Percentiles rank a stretch among this genome's conserved stretches.
phyloP scores from a whole-genome alignment of 2,329 filamentous ascomycete genomes.

The Bertia moriformis region DNA sequence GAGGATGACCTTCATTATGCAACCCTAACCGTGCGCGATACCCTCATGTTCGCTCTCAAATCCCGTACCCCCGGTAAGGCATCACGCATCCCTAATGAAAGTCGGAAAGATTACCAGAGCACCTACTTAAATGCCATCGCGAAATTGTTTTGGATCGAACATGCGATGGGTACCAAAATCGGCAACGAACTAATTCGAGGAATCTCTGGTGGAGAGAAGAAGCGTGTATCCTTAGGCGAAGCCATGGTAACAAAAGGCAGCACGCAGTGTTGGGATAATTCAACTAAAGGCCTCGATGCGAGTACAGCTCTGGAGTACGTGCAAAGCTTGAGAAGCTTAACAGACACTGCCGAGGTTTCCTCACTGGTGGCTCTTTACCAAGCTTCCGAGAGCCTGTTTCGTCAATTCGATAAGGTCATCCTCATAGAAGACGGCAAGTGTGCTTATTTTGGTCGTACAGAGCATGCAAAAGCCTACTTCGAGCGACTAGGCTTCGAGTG shows the following conservation, averaged over 20 bases:
- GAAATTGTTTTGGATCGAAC: constrained; percentile 40
- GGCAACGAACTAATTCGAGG: constrained; percentile 36
- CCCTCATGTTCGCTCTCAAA: constrained; percentile 34
- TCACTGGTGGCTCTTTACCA: constrained; percentile 38
- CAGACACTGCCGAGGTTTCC: constrained; percentile 34
- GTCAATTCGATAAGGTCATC: constrained; percentile 44
- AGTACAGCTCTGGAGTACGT: constrained; percentile 41
- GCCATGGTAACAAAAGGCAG: constrained; percentile 36
- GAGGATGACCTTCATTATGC: constrained; percentile 42
- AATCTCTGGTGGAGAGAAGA: constrained; percentile 30
- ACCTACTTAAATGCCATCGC: constrained; percentile 34
- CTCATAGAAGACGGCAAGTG: constrained; percentile 45
- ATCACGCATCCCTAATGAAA: constrained; percentile 34
- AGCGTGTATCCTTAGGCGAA: constrained; percentile 46
- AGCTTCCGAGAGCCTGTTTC: constrained; percentile 27
- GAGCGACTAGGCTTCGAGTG: constrained; percentile 40
- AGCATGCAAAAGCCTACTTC: constrained; percentile 38
- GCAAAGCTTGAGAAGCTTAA: constrained; percentile 32
- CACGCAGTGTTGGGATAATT: constrained; percentile 45
- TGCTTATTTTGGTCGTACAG: constrained; percentile 38
- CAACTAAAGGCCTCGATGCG: constrained; percentile 35
- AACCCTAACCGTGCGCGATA: constrained; percentile 35
- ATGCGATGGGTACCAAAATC: constrained; percentile 35
- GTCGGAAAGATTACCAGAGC: constrained; percentile 27
- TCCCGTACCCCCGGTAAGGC: constrained; percentile 34